These are phyloP conservation scores for Puccinia coronata DNA, from an alignment of 1,284 basidiomycete genomes.

Conservation along the genomic window DNA sequence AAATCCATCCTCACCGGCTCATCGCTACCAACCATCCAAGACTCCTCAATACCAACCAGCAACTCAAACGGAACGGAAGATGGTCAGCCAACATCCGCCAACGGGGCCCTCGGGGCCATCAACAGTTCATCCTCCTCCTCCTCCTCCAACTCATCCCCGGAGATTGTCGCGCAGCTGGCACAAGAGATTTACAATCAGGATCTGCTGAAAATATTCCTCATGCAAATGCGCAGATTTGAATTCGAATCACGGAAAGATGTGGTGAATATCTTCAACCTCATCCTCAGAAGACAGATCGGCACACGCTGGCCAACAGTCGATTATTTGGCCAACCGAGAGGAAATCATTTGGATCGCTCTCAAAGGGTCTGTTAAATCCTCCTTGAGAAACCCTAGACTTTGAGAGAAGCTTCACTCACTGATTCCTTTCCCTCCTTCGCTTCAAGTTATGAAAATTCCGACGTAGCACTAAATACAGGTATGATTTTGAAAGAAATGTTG, in stretches of 20 bases:
- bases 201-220: slow-evolving; percentile 76
- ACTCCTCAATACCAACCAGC: slow-evolving; percentile 19
- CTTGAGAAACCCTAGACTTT: background rate
- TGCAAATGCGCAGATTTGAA: slow-evolving; percentile 81
- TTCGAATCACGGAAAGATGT: slow-evolving; percentile 93
- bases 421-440: slow-evolving; percentile 1
- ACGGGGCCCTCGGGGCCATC: background rate
- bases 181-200: slow-evolving; percentile 94
- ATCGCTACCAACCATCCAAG: slow-evolving; percentile 27
- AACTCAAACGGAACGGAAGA: slow-evolving; percentile 23
- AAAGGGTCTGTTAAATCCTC: slow-evolving; percentile 67
- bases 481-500: slow-evolving; percentile 97
- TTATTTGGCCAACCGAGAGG: slow-evolving; percentile 78
- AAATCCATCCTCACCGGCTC: slow-evolving; percentile 44
- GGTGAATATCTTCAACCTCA: slow-evolving; percentile 91
- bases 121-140: slow-evolving; percentile 45
- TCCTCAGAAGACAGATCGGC: slow-evolving; percentile 93
- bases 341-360: slow-evolving; percentile 83
- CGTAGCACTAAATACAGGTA: slow-evolving; percentile 93
- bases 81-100: background rate
- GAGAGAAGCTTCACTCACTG: background rate
- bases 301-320: slow-evolving; percentile 91
- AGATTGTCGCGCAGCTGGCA: slow-evolving; percentile 84
- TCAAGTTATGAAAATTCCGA: slow-evolving; percentile 84
- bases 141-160: slow-evolving; percentile 56